Conservation (phyloP, 2,329 filamentous ascomycete species). For the Drechslera avenae region DNA sequence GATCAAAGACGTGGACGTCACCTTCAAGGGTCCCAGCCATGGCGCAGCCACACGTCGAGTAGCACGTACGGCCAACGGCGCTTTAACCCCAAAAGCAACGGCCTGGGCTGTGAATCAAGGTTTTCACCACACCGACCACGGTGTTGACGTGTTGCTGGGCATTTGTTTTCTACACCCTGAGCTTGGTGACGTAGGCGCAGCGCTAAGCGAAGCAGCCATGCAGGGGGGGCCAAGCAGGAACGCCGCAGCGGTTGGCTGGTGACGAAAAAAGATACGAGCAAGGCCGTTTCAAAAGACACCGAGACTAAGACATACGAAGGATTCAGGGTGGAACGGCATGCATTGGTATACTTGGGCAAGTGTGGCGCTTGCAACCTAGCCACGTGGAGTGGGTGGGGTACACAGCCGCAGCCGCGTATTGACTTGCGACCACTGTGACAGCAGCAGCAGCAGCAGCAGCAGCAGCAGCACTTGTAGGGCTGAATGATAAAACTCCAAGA, state of each 20-base stretch:
- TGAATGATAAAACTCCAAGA: too few species aligned
- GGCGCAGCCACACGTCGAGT: conserved; percentile 12
- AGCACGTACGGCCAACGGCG: conserved; percentile 20
- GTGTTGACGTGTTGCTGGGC: conserved; percentile 28
- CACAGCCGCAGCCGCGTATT: conserved; percentile 11
- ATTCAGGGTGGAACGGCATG: neutral
- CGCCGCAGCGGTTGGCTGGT: neutral
- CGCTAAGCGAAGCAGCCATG: conserved; percentile 16
- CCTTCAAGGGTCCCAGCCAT: conserved; percentile 10
- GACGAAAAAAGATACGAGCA: neutral
- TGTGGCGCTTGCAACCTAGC: conserved; percentile 1
- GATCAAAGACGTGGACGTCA: conserved; percentile 11
- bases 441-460: neutral
- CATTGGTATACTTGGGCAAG: conserved; percentile 1
- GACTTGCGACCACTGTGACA: neutral
- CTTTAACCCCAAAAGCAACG: conserved; percentile 27
- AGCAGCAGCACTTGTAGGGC: too few species aligned
- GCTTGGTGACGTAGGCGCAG: conserved; percentile 18
- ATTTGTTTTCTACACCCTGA: conserved; percentile 17
- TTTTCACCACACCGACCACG: conserved; percentile 21
- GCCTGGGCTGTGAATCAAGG: conserved; percentile 4
- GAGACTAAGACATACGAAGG: conserved; percentile 1
- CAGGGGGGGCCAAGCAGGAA: conserved; percentile 23
- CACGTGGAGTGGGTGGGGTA: conserved; percentile 1
- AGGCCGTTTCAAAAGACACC: too few species aligned